A percentile compares a stretch with the other conserved stretches of the same genome.
phyloP scores from a whole-genome alignment of 2,329 filamentous ascomycete species.

The Trichocomaceae sp. region DNA sequence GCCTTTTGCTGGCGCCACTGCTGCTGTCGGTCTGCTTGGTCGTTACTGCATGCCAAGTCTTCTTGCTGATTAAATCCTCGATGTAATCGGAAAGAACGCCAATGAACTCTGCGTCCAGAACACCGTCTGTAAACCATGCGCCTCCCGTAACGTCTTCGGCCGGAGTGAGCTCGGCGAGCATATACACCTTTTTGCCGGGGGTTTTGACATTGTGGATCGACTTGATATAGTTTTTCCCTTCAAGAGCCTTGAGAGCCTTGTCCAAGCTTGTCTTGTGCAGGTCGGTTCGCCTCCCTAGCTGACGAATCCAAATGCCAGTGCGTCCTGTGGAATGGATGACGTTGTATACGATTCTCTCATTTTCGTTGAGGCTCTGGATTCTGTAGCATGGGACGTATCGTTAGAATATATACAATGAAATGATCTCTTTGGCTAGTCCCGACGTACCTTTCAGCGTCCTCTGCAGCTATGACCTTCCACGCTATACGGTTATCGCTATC shows the following conservation, averaged over 20 bases:
- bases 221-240: slow-evolving; percentile 74
- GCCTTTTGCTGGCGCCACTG: slow-evolving; percentile 15
- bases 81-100: slow-evolving; percentile 66
- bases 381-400: slow-evolving; percentile 17
- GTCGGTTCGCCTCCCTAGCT: slow-evolving; percentile 70
- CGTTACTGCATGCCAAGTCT: slow-evolving; percentile 60
- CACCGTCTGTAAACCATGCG: slow-evolving; percentile 88
- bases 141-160: slow-evolving; percentile 88
- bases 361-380: slow-evolving; percentile 46
- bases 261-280: slow-evolving; percentile 79
- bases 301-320: slow-evolving; percentile 86
- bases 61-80: slow-evolving; percentile 63
- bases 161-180: slow-evolving; percentile 76
- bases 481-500: slow-evolving; percentile 38
- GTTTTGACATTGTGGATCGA: slow-evolving; percentile 88
- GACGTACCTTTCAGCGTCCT: slow-evolving; percentile 44
- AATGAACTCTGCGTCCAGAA: slow-evolving; percentile 84
- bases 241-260: slow-evolving; percentile 74
- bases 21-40: slow-evolving; percentile 28
- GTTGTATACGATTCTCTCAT: slow-evolving; percentile 81
- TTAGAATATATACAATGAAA: neutral
- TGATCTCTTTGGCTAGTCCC: too few species aligned
- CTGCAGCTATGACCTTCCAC: slow-evolving; percentile 44
- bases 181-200: slow-evolving; percentile 91
- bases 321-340: slow-evolving; percentile 79